Base-by-base conservation (phyloP, 768 basidiomycete genomes). In the Cubamyces sp. region DNA sequence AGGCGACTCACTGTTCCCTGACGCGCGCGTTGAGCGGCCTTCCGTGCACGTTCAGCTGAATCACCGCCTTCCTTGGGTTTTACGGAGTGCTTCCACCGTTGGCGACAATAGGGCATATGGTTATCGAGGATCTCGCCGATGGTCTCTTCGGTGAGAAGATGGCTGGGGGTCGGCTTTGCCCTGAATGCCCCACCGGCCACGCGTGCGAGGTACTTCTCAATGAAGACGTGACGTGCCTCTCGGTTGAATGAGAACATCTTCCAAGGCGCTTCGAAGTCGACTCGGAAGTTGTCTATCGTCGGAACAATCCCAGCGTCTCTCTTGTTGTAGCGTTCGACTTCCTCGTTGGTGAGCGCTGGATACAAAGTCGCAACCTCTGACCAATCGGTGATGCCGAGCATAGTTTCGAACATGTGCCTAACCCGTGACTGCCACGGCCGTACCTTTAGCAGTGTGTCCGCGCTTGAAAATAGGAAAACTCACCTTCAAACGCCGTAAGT, bases 231-330 rank as follows among this genome's bases (percentile, higher is more conserved):
- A 6, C 55, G 45, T 0, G 55, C 55, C 14, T 47, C 34, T 34
- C 48, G 23, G 45, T 57, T 57, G 55, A 47, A 39, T 2, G 55
- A 11, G 19, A 57, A 57, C 11, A 19, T 25, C 40, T 57, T 57
- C 55, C 55, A 57, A 3, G 45, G 19, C 5, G 15, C 30, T 19
- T 21, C 5, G 45, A 57, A 57, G 45, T 57, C 55, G 55, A 56
- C n/a, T 9, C 28, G 28, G 30, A 57, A 57, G 3, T 57, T n/a
- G 2, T 34, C 9, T 3, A 18, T 16, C 4, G 45, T 57, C 5
- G 30, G 40, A 11, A 30, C 28, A 3, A 57, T 1, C 45, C 12
- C 37, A 19, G 6, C n/a, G 12, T 37, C 45, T 5, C 34, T n/a
- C 5, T 19, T 21, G 18, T 16, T 15, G 45, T 45, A 46, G 18